These are phyloP conservation scores for Aspergillus sp. DNA, from an alignment of 2,329 filamentous ascomycete species.

Conservation along the genomic window DNA sequence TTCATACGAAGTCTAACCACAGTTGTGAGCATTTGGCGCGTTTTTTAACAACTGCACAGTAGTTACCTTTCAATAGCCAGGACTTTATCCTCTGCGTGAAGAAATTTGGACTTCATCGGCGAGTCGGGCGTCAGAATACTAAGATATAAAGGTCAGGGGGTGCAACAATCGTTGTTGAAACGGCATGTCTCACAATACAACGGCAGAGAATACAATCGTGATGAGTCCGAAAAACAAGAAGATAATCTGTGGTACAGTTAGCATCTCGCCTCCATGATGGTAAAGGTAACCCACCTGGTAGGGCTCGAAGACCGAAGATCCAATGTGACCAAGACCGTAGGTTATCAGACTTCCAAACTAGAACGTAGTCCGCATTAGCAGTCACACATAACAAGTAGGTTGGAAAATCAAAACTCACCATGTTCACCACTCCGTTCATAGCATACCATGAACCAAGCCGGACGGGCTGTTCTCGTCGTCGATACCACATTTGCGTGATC, in stretches of 20 bases:
- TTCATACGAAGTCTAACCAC: conserved; percentile 50
- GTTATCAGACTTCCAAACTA: conserved; percentile 56
- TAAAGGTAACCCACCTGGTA: conserved; percentile 50
- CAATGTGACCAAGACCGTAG: conserved; percentile 55
- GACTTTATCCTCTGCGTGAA: conserved; percentile 58
- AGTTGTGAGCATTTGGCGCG: conserved; percentile 4
- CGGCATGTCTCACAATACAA: conserved; percentile 47
- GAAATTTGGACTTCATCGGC: conserved; percentile 60
- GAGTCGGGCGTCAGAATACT: conserved; percentile 63
- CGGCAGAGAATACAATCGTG: conserved; percentile 53
- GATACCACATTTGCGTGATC: conserved; percentile 59
- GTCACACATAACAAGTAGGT: background rate
- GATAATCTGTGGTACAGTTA: conserved; percentile 28
- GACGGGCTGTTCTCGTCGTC: conserved; percentile 54
- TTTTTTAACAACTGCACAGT: background rate
- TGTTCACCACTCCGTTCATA: conserved; percentile 58
- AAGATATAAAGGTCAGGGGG: conserved; percentile 1
- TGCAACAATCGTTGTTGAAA: too few species aligned
- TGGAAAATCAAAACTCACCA: conserved; percentile 35
- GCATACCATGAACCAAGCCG: conserved; percentile 55
- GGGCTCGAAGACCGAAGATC: conserved; percentile 45
- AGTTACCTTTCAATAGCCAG: conserved; percentile 57
- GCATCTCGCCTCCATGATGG: background rate
- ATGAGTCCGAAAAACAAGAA: conserved; percentile 47
- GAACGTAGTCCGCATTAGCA: background rate